phyloP scores from a whole-genome alignment of 2,329 filamentous ascomycete species.

The Lachnellula willkommii region DNA sequence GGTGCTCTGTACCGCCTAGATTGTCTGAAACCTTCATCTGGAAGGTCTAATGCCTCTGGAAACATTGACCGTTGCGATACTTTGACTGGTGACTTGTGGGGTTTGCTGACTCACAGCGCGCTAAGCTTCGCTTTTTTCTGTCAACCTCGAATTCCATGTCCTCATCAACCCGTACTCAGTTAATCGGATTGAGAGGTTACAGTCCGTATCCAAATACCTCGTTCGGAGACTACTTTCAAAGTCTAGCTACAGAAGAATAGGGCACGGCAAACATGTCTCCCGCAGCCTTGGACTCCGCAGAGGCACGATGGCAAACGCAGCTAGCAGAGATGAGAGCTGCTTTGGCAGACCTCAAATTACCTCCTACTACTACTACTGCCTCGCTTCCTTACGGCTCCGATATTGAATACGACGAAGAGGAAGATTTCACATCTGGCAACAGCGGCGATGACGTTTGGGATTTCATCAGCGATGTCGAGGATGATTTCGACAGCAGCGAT shows the following conservation, averaged over 20 bases:
- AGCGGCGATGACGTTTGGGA: slow-evolving; percentile 87
- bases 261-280: slow-evolving; percentile 12
- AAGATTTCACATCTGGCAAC: slow-evolving; percentile 47
- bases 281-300: slow-evolving; percentile 26
- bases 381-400: slow-evolving; percentile 50
- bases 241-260: neutral
- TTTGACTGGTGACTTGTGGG: too few species aligned
- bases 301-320: slow-evolving; percentile 77
- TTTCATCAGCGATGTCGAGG: slow-evolving; percentile 71
- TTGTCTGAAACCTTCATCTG: too few species aligned
- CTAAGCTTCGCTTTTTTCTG: neutral
- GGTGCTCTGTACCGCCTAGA: too few species aligned
- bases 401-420: slow-evolving; percentile 61
- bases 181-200: neutral
- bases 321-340: slow-evolving; percentile 81
- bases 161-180: neutral
- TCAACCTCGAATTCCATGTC: neutral
- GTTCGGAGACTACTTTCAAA: neutral
- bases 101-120: neutral
- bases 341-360: slow-evolving; percentile 64
- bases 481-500: slow-evolving; percentile 62
- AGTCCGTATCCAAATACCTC: neutral
- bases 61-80: too few species aligned
- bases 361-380: slow-evolving; percentile 39
- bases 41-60: too few species aligned